phyloP scores from a whole-genome alignment of 2,329 filamentous ascomycete species.

The Akanthomyces muscarius region DNA sequence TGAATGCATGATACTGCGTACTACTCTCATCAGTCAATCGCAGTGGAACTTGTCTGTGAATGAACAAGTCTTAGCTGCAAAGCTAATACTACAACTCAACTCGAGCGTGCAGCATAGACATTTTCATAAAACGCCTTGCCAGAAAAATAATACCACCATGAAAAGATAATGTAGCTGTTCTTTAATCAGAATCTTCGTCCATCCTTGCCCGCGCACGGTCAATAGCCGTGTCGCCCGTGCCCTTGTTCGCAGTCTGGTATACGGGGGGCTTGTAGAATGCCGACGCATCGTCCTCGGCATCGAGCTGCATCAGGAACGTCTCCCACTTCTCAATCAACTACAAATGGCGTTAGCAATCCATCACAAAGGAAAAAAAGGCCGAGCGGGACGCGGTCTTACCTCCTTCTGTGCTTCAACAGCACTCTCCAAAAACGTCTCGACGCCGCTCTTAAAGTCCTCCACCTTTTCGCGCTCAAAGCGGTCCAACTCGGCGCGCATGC shows the following conservation, averaged over 20 bases:
- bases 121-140: conserved; percentile 13
- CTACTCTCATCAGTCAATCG: no score
- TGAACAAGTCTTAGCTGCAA: no score
- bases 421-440: conserved; percentile 96
- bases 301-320: conserved; percentile 93
- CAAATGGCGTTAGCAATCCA: conserved; percentile 24
- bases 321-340: conserved; percentile 87
- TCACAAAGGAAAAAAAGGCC: background rate
- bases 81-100: background rate
- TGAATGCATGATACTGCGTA: no score
- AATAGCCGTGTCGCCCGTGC: conserved; percentile 54
- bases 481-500: conserved; percentile 89
- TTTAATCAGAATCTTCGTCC: conserved; percentile 56
- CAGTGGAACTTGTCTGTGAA: no score
- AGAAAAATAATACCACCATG: background rate
- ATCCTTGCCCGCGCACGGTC: conserved; percentile 56
- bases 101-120: conserved; percentile 3
- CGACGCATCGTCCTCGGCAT: conserved; percentile 82
- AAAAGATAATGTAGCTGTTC: background rate
- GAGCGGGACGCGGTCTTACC: conserved; percentile 48
- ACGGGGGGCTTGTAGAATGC: conserved; percentile 62
- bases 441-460: conserved; percentile 96
- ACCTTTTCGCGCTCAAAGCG: conserved; percentile 96
- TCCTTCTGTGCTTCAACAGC: conserved; percentile 98
- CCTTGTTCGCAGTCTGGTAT: conserved; percentile 47